Percentiles rank a stretch among this genome's conserved stretches.
Evolutionary conservation across 139 green algal genomes (phyloP).

Genomic region (Chlorella sp.): DNA sequence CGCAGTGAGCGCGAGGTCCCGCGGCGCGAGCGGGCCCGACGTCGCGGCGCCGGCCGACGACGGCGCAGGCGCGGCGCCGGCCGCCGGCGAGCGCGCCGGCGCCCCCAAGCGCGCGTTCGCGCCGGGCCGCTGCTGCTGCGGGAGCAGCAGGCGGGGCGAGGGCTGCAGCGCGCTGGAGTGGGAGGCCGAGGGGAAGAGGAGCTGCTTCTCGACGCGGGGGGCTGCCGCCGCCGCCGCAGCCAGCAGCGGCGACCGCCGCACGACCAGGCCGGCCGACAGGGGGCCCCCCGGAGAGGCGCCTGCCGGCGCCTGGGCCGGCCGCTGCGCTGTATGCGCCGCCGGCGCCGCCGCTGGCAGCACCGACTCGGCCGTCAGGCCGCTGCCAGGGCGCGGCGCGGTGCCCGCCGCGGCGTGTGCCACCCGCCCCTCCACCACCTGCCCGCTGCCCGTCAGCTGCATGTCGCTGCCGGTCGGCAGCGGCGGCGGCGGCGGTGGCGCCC

Average conservation of each 20-base stretch:
- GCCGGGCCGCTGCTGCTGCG: not conserved
- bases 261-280: not conserved
- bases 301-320: not conserved
- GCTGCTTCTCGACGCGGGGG: not conserved
- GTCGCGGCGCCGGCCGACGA: not conserved
- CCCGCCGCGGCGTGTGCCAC: conserved; percentile 14
- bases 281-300: not conserved
- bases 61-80: not conserved
- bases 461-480: too few species aligned
- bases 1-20: conserved; percentile 23
- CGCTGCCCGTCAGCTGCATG: too few species aligned
- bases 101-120: not conserved
- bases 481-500: too few species aligned
- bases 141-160: not conserved
- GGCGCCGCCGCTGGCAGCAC: not conserved
- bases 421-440: conserved; percentile 2
- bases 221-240: not conserved
- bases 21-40: conserved; percentile 7
- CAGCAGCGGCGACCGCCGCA: not conserved
- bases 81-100: not conserved
- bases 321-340: too few species aligned
- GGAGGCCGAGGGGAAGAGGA: not conserved
- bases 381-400: conserved; percentile 3
- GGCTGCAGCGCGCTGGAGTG: not conserved
- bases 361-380: conserved; percentile 9